Conservation (phyloP, 2,329 filamentous ascomycete species). For the Colletotrichum salicis region DNA sequence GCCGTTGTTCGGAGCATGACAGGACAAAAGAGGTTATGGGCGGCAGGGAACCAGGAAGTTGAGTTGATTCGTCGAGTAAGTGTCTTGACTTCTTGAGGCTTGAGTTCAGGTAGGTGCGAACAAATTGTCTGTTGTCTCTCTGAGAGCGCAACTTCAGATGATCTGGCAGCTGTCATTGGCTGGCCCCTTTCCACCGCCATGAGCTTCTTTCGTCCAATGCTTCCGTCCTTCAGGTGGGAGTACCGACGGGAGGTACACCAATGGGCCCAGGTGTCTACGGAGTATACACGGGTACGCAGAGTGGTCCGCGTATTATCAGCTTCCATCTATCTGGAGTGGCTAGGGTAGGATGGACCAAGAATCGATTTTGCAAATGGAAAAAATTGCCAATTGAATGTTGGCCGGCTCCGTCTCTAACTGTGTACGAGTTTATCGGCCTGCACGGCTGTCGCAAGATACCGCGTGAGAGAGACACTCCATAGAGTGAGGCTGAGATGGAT, state of each 20-base stretch:
- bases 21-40: neutral
- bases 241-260: neutral
- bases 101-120: neutral
- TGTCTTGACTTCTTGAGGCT: neutral
- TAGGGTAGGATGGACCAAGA: neutral
- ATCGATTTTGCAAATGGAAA: neutral
- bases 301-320: neutral
- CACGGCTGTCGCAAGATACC: neutral
- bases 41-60: neutral
- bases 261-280: neutral
- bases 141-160: conserved; percentile 2
- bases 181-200: neutral
- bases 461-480: neutral
- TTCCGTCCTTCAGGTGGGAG: neutral
- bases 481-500: neutral
- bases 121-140: conserved; percentile 11
- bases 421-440: neutral
- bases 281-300: neutral
- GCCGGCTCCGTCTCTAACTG: neutral
- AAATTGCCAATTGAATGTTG: neutral
- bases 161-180: conserved; percentile 16
- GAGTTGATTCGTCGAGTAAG: neutral
- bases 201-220: conserved; percentile 18
- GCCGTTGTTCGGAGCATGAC: neutral
- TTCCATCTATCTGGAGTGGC: neutral